Evolutionary conservation across 2,329 filamentous ascomycete genomes (phyloP).

Genomic region (Fusarium equiseti): DNA sequence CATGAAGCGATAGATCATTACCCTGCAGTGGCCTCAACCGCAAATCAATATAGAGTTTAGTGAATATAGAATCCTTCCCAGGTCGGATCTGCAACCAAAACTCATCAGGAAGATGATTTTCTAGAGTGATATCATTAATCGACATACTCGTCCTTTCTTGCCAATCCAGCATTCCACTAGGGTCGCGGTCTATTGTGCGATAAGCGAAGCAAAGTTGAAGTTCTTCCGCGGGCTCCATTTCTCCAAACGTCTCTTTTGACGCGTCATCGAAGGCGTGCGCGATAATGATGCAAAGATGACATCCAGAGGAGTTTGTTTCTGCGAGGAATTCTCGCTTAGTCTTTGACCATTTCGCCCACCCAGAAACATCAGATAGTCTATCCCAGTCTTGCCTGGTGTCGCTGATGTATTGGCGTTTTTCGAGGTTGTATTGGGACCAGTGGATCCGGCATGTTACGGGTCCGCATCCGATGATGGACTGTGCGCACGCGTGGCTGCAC

Average conservation of each 20-base stretch:
- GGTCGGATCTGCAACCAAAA: background rate
- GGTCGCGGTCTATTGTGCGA: slow-evolving; percentile 5
- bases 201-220: slow-evolving; percentile 1
- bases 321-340: background rate
- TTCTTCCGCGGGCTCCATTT: fast-evolving
- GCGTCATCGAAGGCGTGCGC: background rate
- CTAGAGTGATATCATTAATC: background rate
- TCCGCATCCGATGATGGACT: background rate
- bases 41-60: background rate
- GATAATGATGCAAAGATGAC: slow-evolving; percentile 7
- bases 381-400: fast-evolving
- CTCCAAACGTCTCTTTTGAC: background rate
- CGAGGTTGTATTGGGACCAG: background rate
- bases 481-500: background rate
- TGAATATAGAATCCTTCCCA: background rate
- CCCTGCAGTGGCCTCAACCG: slow-evolving; percentile 4
- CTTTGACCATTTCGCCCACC: slow-evolving; percentile 9
- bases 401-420: background rate
- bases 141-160: slow-evolving; percentile 6
- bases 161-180: background rate
- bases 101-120: background rate
- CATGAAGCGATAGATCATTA: fast-evolving
- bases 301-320: background rate
- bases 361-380: fast-evolving
- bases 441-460: background rate